Conservation (phyloP, 2,329 filamentous ascomycete species). For the Botryotinia convoluta region DNA sequence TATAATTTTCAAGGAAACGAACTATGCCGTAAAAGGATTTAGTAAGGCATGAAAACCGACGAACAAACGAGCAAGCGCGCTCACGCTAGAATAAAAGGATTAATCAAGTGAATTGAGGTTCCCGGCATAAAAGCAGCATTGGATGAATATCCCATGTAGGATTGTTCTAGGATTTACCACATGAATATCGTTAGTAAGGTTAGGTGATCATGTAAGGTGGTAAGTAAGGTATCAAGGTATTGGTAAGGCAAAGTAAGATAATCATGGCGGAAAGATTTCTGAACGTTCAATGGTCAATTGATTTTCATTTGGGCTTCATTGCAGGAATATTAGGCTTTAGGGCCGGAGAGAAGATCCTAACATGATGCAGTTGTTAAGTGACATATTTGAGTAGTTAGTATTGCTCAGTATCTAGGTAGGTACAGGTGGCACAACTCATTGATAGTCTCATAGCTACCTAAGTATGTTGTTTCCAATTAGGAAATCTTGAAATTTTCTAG, state of each 20-base stretch:
- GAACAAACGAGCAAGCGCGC: slow-evolving; percentile 42
- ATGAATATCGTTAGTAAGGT: background rate
- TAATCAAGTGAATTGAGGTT: background rate
- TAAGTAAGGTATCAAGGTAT: slow-evolving; percentile 2
- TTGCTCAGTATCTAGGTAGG: background rate
- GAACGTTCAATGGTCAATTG: slow-evolving; percentile 17
- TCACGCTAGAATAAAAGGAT: slow-evolving; percentile 30
- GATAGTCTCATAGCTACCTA: background rate
- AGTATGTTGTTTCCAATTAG: background rate
- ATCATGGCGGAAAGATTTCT: slow-evolving; percentile 12
- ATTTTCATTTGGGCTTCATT: slow-evolving; percentile 27
- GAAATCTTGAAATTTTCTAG: background rate
- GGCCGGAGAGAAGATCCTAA: slow-evolving; percentile 1
- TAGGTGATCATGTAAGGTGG: background rate
- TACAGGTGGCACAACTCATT: background rate
- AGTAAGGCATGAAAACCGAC: slow-evolving; percentile 24
- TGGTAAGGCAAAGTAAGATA: slow-evolving; percentile 14
- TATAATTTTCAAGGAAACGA: slow-evolving; percentile 19
- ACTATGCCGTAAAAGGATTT: slow-evolving; percentile 19
- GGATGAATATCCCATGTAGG: background rate
- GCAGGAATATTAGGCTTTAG: slow-evolving; percentile 27
- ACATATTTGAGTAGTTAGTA: background rate
- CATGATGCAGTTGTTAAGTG: background rate
- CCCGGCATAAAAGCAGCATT: slow-evolving; percentile 20
- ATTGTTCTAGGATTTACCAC: background rate